These are phyloP conservation scores for Ustilaginoidea virens DNA, from an alignment of 2,329 filamentous ascomycete species.

Conservation along the genomic window DNA sequence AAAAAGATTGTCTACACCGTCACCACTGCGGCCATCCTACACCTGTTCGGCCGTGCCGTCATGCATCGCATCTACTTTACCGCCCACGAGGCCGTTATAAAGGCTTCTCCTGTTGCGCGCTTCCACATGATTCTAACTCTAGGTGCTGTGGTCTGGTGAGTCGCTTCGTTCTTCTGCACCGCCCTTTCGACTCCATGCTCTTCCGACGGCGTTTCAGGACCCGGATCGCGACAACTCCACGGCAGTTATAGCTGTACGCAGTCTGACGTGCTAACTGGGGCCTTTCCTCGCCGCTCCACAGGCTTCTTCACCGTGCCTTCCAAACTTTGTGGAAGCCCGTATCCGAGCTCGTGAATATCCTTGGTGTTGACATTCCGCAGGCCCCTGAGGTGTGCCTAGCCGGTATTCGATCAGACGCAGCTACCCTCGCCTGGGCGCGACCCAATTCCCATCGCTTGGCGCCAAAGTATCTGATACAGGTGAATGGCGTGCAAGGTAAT, in stretches of 20 bases:
- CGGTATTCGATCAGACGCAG: constrained; percentile 73
- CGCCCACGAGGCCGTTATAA: constrained; percentile 21
- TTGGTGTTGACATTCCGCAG: constrained; percentile 87
- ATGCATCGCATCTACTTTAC: constrained; percentile 14
- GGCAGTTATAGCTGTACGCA: no score
- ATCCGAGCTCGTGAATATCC: constrained; percentile 74
- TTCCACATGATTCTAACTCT: constrained; percentile 40
- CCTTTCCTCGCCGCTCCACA: constrained; percentile 17
- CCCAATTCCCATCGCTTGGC: constrained; percentile 51
- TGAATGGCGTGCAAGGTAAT: constrained; percentile 83
- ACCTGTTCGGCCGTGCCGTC: constrained; percentile 17
- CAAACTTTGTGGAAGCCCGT: constrained; percentile 85
- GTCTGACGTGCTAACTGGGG: constrained; percentile 6
- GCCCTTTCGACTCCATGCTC: constrained; percentile 3
- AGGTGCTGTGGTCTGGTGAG: constrained; percentile 37
- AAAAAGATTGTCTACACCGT: constrained; percentile 17
- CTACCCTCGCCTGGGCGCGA: constrained; percentile 81
- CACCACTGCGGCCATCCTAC: constrained; percentile 16
- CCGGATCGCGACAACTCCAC: no score
- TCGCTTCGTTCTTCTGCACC: constrained; percentile 6
- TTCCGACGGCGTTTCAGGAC: constrained; percentile 1
- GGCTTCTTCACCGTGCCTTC: constrained; percentile 74
- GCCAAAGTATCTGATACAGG: constrained; percentile 77
- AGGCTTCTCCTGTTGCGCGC: constrained; percentile 31
- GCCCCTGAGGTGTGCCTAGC: constrained; percentile 81